phyloP scores from a whole-genome alignment of 352 stramenopile species.

The Phytophthora constricta region DNA sequence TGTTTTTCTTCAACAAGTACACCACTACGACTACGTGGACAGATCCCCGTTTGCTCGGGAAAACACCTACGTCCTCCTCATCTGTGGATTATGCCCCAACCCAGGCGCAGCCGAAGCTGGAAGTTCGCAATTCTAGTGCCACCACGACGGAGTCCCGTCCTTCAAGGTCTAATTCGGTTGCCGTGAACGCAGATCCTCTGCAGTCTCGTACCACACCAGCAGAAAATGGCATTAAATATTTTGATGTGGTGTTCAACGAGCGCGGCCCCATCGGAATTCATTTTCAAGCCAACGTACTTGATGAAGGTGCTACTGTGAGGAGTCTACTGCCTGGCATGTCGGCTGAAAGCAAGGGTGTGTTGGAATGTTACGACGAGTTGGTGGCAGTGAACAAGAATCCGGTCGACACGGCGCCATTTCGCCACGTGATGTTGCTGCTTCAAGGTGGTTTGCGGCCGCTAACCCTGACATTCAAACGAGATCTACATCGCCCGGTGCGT shows the following conservation, averaged over 20 bases:
- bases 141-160: slow-evolving; percentile 18
- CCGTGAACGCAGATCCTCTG: slow-evolving; percentile 7
- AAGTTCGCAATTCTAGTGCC: slow-evolving; percentile 15
- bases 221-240: slow-evolving; percentile 32
- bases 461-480: slow-evolving; percentile 77
- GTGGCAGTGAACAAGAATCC: slow-evolving; percentile 82
- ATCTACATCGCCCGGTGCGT: slow-evolving; percentile 12
- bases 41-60: slow-evolving; percentile 53
- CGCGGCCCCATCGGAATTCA: slow-evolving; percentile 79
- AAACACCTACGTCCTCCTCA: slow-evolving; percentile 17
- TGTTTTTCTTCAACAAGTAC: slow-evolving; percentile 84
- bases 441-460: slow-evolving; percentile 81
- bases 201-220: background rate
- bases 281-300: slow-evolving; percentile 80
- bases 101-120: slow-evolving; percentile 18
- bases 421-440: slow-evolving; percentile 81
- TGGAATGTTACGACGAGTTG: slow-evolving; percentile 72
- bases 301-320: slow-evolving; percentile 68
- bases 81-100: slow-evolving; percentile 11
- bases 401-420: slow-evolving; percentile 74
- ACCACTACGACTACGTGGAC: slow-evolving; percentile 81
- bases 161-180: slow-evolving; percentile 31
- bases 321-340: slow-evolving; percentile 66
- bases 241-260: slow-evolving; percentile 82
- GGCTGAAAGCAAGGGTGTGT: slow-evolving; percentile 47